phyloP scores from a whole-genome alignment of 2,329 filamentous ascomycete genomes.

The Bimuria novae-zelandiae region DNA sequence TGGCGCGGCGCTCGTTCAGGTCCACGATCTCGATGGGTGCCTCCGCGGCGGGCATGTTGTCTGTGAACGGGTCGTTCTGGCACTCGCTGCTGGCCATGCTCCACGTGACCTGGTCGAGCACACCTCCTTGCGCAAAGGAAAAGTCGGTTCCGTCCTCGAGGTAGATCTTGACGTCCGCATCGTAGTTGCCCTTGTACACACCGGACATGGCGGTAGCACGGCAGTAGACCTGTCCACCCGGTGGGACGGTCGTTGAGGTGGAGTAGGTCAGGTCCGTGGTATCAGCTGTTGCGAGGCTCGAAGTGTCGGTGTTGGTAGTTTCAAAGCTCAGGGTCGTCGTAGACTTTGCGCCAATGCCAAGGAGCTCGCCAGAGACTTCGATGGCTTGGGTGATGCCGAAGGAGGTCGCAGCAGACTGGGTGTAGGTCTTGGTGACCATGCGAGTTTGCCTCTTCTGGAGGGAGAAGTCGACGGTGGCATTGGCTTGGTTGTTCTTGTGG shows the following conservation, averaged over 20 bases:
- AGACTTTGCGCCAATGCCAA: constrained; percentile 19
- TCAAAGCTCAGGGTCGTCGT: constrained; percentile 17
- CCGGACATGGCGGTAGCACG: constrained; percentile 19
- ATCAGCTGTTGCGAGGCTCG: constrained; percentile 6
- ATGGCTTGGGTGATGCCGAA: constrained; percentile 16
- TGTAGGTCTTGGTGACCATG: constrained; percentile 14
- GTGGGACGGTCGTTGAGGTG: constrained; percentile 14
- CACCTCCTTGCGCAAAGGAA: constrained; percentile 14
- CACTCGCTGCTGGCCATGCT: constrained; percentile 18
- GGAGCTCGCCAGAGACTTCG: constrained; percentile 22
- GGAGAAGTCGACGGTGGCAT: constrained; percentile 17
- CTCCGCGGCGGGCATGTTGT: background rate
- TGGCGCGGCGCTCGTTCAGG: background rate
- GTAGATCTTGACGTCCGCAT: constrained; percentile 16
- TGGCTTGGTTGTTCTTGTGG: constrained; percentile 18
- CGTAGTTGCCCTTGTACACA: constrained; percentile 17
- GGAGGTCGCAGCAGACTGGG: constrained; percentile 11
- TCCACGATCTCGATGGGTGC: background rate
- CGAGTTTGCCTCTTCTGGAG: constrained; percentile 15
- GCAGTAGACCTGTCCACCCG: constrained; percentile 21
- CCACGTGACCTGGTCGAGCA: constrained; percentile 23
- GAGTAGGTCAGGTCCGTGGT: constrained; percentile 15
- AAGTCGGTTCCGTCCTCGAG: constrained; percentile 22
- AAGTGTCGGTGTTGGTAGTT: constrained; percentile 11
- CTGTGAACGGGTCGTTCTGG: constrained; percentile 14